Evolutionary conservation across 2,329 filamentous ascomycete genomes (phyloP), one percentile per base, ranked within the genome.

Genomic region (Colletotrichum sp.): DNA sequence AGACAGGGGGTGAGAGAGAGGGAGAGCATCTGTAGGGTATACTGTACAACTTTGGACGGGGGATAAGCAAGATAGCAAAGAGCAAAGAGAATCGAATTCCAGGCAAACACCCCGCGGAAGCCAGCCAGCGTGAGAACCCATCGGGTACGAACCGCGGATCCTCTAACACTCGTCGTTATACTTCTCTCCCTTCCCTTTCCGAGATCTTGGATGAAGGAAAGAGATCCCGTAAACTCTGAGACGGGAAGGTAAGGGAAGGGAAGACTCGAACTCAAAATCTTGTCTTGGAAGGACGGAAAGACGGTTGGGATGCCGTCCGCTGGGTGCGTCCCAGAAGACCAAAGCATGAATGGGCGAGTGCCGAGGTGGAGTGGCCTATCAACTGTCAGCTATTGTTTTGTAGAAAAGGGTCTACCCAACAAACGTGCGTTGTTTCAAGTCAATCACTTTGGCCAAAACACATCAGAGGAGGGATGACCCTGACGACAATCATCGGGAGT

Each of bases 371-470:
- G 26, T 32, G 32, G 32, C 64, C 59, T 73, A 28, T 65, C 18
- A 24, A 34, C 13, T 69, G 74, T 72, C 73, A 76, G 73, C 73
- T 32, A 44, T 21, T 71, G 28, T 34, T 21, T 60, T n/a, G 9
- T 44, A 6, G 34, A 26, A 30, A 65, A 69, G 71, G 71, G 64
- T 69, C 64, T 76, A 60, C 64, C 64, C 65, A 28, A 73, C 57
- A 59, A 52, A 72, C 57, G 64, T 65, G 64, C 59, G 34, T 65
- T 36, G 74, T 76, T 76, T 76, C 74, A 74, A 69, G 62, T 34
- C 59, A 64, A 52, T 76, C 44, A 69, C 59, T 66, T 73, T 76
- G 57, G 73, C 69, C 73, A 64, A 75, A 75, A 72, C 70, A 57
- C 12, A 21, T 15, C 8, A 24, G 16, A 68, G n/a, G 21, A 74